A percentile compares a stretch with the other conserved stretches of the same genome.
Conservation (phyloP, 352 stramenopile species). For the Phytophthora fragariaefolia region DNA sequence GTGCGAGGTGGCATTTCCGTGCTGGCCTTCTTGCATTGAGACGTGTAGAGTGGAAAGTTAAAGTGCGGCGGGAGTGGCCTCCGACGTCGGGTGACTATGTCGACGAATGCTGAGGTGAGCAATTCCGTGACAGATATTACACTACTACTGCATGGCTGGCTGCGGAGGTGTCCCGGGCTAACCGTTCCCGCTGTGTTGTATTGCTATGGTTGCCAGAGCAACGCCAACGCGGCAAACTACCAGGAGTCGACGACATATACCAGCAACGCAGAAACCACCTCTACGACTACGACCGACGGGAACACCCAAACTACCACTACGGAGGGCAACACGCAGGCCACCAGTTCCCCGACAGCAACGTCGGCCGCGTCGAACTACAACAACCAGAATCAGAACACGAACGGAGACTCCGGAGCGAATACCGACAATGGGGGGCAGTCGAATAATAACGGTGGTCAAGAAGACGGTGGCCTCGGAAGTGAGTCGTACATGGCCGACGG, state of each 20-base stretch:
- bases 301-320: constrained; percentile 23
- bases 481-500: constrained; percentile 1
- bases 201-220: constrained; percentile 2
- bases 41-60: neutral
- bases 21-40: constrained; percentile 21
- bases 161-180: constrained; percentile 4
- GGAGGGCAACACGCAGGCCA: constrained; percentile 18
- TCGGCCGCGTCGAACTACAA: constrained; percentile 26
- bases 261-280: constrained; percentile 29
- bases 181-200: constrained; percentile 8
- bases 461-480: constrained; percentile 27
- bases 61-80: neutral
- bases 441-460: constrained; percentile 20
- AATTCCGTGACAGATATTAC: constrained; percentile 1
- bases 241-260: constrained; percentile 25
- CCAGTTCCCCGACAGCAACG: constrained; percentile 22
- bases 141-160: neutral
- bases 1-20: constrained; percentile 4
- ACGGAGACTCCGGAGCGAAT: constrained; percentile 13
- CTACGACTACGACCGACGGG: constrained; percentile 25
- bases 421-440: constrained; percentile 28
- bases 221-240: constrained; percentile 11
- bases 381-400: constrained; percentile 19
- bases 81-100: constrained; percentile 17
- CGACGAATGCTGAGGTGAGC: constrained; percentile 27